phyloP scores from a whole-genome alignment of 176 grass and related monocot species.

The Lolium perenne region DNA sequence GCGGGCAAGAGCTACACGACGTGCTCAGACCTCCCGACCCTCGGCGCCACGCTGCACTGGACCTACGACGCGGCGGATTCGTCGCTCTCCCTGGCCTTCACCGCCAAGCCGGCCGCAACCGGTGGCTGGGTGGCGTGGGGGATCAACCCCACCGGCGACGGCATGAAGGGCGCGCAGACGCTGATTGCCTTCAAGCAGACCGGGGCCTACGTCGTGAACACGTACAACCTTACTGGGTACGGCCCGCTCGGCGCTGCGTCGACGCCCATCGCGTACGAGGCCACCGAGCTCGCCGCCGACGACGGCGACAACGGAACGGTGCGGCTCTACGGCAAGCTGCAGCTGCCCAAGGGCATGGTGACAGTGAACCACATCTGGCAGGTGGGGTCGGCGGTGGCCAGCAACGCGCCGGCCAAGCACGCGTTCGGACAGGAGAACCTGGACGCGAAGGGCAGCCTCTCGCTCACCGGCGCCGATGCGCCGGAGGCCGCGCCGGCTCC shows the following conservation, averaged over 20 bases:
- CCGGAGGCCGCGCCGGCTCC: slow-evolving; percentile 23
- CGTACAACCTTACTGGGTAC: slow-evolving; percentile 60
- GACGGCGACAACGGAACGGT: slow-evolving; percentile 49
- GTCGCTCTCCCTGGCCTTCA: slow-evolving; percentile 63
- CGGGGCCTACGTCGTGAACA: slow-evolving; percentile 39
- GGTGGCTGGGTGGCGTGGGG: slow-evolving; percentile 74
- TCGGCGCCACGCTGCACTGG: slow-evolving; percentile 66
- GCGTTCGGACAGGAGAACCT: slow-evolving; percentile 54
- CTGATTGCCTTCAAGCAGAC: slow-evolving; percentile 46
- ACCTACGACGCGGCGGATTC: slow-evolving; percentile 46
- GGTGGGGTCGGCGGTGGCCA: slow-evolving; percentile 50
- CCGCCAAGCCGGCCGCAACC: slow-evolving; percentile 27
- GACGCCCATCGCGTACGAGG: slow-evolving; percentile 42
- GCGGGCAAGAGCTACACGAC: slow-evolving; percentile 35
- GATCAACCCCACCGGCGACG: slow-evolving; percentile 61
- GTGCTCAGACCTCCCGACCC: slow-evolving; percentile 49
- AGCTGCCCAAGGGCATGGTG: slow-evolving; percentile 39
- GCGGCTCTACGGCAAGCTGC: slow-evolving; percentile 63
- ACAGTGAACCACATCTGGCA: slow-evolving; percentile 82
- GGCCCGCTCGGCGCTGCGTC: not conserved
- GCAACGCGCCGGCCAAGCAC: slow-evolving; percentile 56
- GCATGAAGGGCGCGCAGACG: slow-evolving; percentile 70
- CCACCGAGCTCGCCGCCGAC: slow-evolving; percentile 51
- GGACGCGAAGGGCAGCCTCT: slow-evolving; percentile 34
- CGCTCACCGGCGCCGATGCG: slow-evolving; percentile 38